Evolutionary conservation across 2,329 filamentous ascomycete species (phyloP).

Genomic region (Herpomyces periplanetae): DNA sequence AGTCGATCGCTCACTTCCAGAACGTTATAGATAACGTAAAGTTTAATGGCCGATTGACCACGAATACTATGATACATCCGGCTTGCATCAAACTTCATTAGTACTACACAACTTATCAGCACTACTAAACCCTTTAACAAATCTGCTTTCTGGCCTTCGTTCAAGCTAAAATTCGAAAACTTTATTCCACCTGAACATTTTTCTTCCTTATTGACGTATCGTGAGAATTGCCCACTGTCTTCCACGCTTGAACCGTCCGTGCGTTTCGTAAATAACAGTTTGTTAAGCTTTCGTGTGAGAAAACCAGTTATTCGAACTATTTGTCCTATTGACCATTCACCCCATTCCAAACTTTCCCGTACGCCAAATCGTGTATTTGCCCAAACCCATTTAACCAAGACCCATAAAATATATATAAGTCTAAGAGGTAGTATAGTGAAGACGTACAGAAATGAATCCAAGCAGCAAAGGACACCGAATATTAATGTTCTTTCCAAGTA

Average conservation of each 20-base stretch:
- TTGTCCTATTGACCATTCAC: too few species aligned
- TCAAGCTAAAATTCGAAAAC: slow-evolving; percentile 45
- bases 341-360: not conserved
- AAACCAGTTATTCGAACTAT: slow-evolving; percentile 1
- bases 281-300: not conserved
- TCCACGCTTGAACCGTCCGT: not conserved
- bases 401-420: slow-evolving; percentile 37
- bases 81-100: slow-evolving; percentile 76
- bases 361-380: slow-evolving; percentile 20
- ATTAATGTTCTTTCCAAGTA: slow-evolving; percentile 47
- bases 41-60: slow-evolving; percentile 78
- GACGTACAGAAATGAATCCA: slow-evolving; percentile 84
- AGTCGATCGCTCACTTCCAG: slow-evolving; percentile 56
- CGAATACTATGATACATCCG: slow-evolving; percentile 94
- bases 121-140: slow-evolving; percentile 65
- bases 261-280: not conserved
- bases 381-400: slow-evolving; percentile 39
- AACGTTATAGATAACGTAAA: slow-evolving; percentile 96
- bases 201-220: not conserved
- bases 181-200: slow-evolving; percentile 18
- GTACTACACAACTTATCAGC: slow-evolving; percentile 36
- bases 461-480: slow-evolving; percentile 59
- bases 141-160: slow-evolving; percentile 73
- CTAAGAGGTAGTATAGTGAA: slow-evolving; percentile 77
- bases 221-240: slow-evolving; percentile 1